These are phyloP conservation scores for Dendrocalamus sinicus DNA, from an alignment of 176 grass and related monocot genomes.

Conservation along the genomic window DNA sequence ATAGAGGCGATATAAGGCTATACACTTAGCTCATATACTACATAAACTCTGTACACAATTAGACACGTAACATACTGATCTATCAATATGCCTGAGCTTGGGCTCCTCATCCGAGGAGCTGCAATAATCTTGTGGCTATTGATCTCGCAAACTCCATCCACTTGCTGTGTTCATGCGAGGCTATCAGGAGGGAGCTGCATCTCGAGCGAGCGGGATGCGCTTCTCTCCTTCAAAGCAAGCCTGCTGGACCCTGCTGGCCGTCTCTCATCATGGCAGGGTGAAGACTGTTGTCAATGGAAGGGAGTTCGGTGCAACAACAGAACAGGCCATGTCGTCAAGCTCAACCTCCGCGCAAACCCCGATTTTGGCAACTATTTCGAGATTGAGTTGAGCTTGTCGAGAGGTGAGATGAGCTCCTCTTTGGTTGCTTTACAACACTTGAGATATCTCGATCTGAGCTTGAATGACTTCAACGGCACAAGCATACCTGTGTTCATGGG, in stretches of 20 bases:
- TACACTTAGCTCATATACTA: no score
- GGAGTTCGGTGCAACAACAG: slow-evolving; percentile 36
- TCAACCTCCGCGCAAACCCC: slow-evolving; percentile 22
- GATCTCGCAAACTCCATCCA: not conserved
- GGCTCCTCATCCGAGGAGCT: not conserved
- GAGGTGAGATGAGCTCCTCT: slow-evolving; percentile 17
- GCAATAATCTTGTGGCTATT: not conserved
- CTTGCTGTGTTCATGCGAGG: not conserved
- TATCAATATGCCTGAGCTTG: not conserved
- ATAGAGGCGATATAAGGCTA: no score
- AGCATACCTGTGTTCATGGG: slow-evolving; percentile 41
- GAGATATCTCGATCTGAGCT: slow-evolving; percentile 52
- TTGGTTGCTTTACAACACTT: slow-evolving; percentile 29
- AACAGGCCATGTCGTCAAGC: slow-evolving; percentile 33
- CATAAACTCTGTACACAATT: not conserved
- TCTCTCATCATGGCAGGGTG: slow-evolving; percentile 41
- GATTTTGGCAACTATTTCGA: fast-evolving
- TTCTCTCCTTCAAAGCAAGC: slow-evolving; percentile 41
- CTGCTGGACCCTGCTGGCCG: not conserved
- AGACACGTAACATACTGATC: not conserved
- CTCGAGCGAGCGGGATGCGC: not conserved
- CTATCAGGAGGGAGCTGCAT: not conserved
- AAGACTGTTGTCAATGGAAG: slow-evolving; percentile 24
- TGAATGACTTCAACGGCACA: slow-evolving; percentile 12
- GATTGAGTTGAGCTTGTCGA: not conserved